Conservation (phyloP, 208 protist genomes). For the Trypanosoma lewisi region DNA sequence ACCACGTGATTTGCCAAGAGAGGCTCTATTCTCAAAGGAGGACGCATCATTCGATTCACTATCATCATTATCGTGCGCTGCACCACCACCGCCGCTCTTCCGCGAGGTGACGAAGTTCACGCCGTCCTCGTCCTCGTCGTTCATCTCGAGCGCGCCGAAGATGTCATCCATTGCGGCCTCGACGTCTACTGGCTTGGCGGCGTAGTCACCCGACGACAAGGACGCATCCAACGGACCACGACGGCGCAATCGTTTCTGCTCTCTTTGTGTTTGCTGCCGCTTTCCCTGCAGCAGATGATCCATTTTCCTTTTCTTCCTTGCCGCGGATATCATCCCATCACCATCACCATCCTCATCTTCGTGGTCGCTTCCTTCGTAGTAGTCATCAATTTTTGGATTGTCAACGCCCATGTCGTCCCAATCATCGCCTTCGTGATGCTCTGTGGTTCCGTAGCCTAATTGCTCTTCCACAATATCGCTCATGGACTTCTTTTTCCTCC, state of each 20-base stretch:
- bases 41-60: constrained; percentile 20
- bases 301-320: background rate
- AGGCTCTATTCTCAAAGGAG: constrained; percentile 9
- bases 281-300: background rate
- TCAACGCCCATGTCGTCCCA: constrained; percentile 23
- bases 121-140: constrained; percentile 54
- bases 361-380: constrained; percentile 10
- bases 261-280: constrained; percentile 2
- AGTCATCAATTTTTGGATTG: constrained; percentile 22
- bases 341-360: constrained; percentile 28
- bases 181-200: constrained; percentile 52
- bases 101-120: background rate
- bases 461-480: constrained; percentile 73
- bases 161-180: constrained; percentile 69
- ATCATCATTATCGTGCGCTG: constrained; percentile 18
- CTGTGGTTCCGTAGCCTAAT: constrained; percentile 22
- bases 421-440: constrained; percentile 2
- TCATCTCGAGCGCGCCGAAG: constrained; percentile 77
- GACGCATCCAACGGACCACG: constrained; percentile 70
- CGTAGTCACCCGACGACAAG: constrained; percentile 61
- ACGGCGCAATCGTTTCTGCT: constrained; percentile 45
- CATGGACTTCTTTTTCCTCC: constrained; percentile 52
- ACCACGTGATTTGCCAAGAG: constrained; percentile 2
- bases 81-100: background rate
- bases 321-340: constrained; percentile 2